Evolutionary conservation across 495 filamentous ascomycete genomes (phyloP).

Genomic region (Penicillium coprophilum): DNA sequence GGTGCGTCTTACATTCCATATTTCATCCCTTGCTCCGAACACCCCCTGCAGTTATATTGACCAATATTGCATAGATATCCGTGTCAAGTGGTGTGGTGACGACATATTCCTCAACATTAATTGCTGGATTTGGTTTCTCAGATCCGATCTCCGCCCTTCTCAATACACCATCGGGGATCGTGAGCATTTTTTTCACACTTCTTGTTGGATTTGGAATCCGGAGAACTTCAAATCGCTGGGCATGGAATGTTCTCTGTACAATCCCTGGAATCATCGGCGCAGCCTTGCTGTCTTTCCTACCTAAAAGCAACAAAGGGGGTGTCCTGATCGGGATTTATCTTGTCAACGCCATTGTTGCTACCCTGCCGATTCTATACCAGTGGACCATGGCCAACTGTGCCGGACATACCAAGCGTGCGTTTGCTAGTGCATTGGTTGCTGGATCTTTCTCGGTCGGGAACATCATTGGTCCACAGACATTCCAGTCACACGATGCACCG

Average conservation of each 20-base stretch:
- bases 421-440: slow-evolving; percentile 55
- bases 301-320: slow-evolving; percentile 45
- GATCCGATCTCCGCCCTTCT: slow-evolving; percentile 56
- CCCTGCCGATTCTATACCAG: slow-evolving; percentile 46
- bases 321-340: slow-evolving; percentile 65
- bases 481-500: slow-evolving; percentile 57
- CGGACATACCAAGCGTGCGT: slow-evolving; percentile 52
- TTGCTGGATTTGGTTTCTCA: slow-evolving; percentile 55
- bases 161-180: slow-evolving; percentile 62
- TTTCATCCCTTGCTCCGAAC: neutral
- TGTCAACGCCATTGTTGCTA: slow-evolving; percentile 53
- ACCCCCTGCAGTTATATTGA: neutral
- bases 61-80: slow-evolving; percentile 34
- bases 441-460: slow-evolving; percentile 62
- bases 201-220: slow-evolving; percentile 50
- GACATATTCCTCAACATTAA: slow-evolving; percentile 61
- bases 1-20: slow-evolving; percentile 14
- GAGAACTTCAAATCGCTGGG: slow-evolving; percentile 49
- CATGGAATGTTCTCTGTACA: slow-evolving; percentile 45
- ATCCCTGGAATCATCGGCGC: slow-evolving; percentile 56
- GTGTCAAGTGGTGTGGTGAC: slow-evolving; percentile 61
- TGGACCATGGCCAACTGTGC: slow-evolving; percentile 51
- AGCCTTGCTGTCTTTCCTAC: slow-evolving; percentile 59
- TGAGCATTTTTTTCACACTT: slow-evolving; percentile 58
- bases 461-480: slow-evolving; percentile 68